Conservation (phyloP, 2,329 filamentous ascomycete genomes). For the Emergomyces africanus region DNA sequence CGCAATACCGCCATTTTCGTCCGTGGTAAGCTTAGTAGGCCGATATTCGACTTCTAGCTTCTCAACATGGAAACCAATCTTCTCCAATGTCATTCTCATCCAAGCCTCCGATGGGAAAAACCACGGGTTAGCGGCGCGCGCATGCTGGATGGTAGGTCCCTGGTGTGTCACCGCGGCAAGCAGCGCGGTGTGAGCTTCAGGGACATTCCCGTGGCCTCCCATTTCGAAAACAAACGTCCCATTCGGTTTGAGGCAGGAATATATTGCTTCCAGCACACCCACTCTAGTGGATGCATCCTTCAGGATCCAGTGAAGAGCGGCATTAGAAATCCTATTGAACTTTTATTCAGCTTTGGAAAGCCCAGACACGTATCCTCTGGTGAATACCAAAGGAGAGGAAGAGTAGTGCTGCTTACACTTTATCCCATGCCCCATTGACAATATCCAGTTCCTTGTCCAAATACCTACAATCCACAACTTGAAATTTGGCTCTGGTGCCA, state of each 20-base stretch:
- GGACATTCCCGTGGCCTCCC: conserved; percentile 57
- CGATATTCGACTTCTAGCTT: conserved; percentile 51
- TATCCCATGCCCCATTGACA: conserved; percentile 29
- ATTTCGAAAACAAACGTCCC: conserved; percentile 56
- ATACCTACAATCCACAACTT: conserved; percentile 24
- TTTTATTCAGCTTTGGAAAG: neutral
- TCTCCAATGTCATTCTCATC: conserved; percentile 32
- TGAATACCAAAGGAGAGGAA: neutral
- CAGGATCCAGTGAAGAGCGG: conserved; percentile 56
- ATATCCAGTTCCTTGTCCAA: conserved; percentile 16
- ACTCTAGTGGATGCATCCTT: conserved; percentile 32
- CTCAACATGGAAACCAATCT: conserved; percentile 36
- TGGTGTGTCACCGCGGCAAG: conserved; percentile 39
- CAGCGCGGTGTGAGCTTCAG: conserved; percentile 48
- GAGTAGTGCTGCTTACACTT: conserved; percentile 31
- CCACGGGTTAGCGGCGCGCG: conserved; percentile 48
- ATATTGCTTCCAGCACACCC: conserved; percentile 42
- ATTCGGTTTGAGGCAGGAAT: conserved; percentile 37
- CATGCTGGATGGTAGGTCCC: conserved; percentile 39
- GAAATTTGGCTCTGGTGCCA: conserved; percentile 16
- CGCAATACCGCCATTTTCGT: conserved; percentile 41
- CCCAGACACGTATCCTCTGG: neutral
- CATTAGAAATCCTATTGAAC: conserved; percentile 42
- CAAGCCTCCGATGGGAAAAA: conserved; percentile 57
- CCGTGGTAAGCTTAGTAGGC: conserved; percentile 40